A percentile compares a stretch with the other conserved stretches of the same genome.
These are phyloP conservation scores for Triticum monococcum DNA, from an alignment of 176 grass and related monocot genomes.

Conservation along the genomic window DNA sequence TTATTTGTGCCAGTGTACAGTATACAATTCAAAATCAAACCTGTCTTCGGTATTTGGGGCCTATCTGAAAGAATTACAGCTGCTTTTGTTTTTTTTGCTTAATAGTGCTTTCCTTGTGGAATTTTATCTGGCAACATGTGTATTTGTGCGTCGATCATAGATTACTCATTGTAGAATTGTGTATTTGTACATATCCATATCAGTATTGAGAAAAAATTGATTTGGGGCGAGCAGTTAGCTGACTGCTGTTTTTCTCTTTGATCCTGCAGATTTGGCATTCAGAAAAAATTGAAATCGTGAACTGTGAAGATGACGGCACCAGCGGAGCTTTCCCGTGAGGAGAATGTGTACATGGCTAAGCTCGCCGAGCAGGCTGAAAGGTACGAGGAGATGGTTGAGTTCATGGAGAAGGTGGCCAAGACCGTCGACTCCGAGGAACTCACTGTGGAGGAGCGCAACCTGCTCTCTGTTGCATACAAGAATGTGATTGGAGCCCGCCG, in stretches of 20 bases:
- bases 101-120: neutral
- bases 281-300: neutral
- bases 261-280: slow-evolving; percentile 34
- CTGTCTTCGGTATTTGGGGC: neutral
- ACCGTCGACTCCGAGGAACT: slow-evolving; percentile 62
- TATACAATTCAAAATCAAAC: slow-evolving; percentile 2
- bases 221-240: neutral
- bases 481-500: slow-evolving; percentile 80
- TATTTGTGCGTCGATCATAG: neutral
- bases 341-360: slow-evolving; percentile 92
- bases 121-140: neutral
- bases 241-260: neutral
- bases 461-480: slow-evolving; percentile 87
- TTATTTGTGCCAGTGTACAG: neutral
- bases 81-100: neutral
- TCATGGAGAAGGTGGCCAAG: slow-evolving; percentile 92
- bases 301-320: slow-evolving; percentile 53
- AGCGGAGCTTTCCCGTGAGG: slow-evolving; percentile 66
- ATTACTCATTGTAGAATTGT: neutral
- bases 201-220: neutral
- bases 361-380: slow-evolving; percentile 83
- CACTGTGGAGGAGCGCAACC: slow-evolving; percentile 88
- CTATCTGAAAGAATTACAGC: neutral
- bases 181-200: neutral
- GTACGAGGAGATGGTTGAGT: slow-evolving; percentile 93